Conservation (phyloP, 2,329 filamentous ascomycete species). For the Hypoxylon sp. region DNA sequence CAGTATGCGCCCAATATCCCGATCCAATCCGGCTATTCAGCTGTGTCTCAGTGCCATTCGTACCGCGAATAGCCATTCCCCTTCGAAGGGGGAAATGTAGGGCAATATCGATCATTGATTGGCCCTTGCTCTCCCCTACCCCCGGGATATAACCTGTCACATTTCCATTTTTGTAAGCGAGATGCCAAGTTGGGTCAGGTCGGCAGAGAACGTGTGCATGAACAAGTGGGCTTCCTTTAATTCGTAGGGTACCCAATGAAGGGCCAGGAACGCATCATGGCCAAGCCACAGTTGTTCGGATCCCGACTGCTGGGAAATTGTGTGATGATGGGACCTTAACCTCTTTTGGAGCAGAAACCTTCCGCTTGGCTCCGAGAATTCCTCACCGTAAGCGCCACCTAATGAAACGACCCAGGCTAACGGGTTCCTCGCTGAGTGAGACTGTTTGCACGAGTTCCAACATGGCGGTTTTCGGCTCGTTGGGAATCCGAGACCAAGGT, state of each 20-base stretch:
- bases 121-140: constrained; percentile 14
- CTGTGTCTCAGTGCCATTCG: constrained; percentile 27
- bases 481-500: constrained; percentile 33
- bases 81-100: constrained; percentile 16
- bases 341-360: constrained; percentile 27
- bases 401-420: constrained; percentile 32
- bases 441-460: constrained; percentile 25
- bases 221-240: constrained; percentile 35
- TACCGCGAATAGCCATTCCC: constrained; percentile 38
- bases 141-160: constrained; percentile 35
- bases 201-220: constrained; percentile 45
- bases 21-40: constrained; percentile 43
- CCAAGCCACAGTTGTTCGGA: constrained; percentile 38
- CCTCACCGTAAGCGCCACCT: constrained; percentile 23
- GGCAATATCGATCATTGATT: constrained; percentile 31
- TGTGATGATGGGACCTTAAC: constrained; percentile 34
- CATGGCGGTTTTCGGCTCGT: constrained; percentile 25
- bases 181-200: constrained; percentile 42
- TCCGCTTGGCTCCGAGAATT: constrained; percentile 30
- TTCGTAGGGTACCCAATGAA: constrained; percentile 43
- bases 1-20: constrained; percentile 36
- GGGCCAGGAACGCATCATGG: constrained; percentile 28
- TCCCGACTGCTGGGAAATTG: constrained; percentile 44
- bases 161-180: constrained; percentile 45
- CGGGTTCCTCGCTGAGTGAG: constrained; percentile 27